phyloP scores from a whole-genome alignment of 768 basidiomycete species.

The Mycena galopus region DNA sequence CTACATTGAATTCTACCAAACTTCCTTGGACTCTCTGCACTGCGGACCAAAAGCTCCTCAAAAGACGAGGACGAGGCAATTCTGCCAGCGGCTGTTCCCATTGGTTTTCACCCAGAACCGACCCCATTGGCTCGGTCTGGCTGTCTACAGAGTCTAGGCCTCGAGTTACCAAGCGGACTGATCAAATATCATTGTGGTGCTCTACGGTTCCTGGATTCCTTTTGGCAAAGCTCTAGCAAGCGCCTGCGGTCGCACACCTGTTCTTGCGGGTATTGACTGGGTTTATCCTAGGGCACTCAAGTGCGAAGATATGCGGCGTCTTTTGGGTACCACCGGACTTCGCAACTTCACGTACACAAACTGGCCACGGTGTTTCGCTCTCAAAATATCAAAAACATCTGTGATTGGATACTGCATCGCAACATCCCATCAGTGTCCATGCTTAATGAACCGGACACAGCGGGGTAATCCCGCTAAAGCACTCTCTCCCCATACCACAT shows the following conservation, averaged over 20 bases:
- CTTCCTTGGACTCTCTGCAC: background rate
- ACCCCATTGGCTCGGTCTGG: background rate
- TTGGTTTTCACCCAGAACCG: background rate
- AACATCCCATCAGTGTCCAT: background rate
- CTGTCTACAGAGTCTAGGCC: background rate
- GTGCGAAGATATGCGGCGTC: background rate
- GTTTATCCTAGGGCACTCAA: background rate
- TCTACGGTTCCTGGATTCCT: background rate
- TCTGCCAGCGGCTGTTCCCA: background rate
- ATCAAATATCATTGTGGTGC: background rate
- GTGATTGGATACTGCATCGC: constrained; percentile 11
- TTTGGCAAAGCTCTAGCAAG: no score
- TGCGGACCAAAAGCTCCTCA: no score
- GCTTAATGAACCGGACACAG: background rate
- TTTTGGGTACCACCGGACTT: background rate
- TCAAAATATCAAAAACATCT: constrained; percentile 14
- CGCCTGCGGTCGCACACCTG: no score
- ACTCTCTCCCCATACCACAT: background rate
- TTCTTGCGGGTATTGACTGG: no score
- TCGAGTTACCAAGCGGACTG: background rate
- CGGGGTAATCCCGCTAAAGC: background rate
- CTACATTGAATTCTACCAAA: background rate
- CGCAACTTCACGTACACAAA: background rate
- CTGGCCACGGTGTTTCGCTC: background rate
- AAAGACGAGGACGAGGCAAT: no score